Evolutionary conservation across 75 land plant genomes (phyloP), one percentile per base, ranked within the genome.

Genomic region (Picea sitchensis): DNA sequence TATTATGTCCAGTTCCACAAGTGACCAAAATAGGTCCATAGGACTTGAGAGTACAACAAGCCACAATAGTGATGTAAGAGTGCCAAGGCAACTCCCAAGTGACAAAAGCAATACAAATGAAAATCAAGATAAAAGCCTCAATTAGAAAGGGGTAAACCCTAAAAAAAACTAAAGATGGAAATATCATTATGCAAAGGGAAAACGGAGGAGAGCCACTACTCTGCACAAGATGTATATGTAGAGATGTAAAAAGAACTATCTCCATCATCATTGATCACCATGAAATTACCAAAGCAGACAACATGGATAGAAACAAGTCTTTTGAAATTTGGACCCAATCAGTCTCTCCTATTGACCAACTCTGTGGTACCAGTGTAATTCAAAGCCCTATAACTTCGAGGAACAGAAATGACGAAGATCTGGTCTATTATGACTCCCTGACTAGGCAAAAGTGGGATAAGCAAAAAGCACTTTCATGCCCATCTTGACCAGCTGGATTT

Each of bases 221-320:
- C 47, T 44, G 47, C 5, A 5, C 47, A 2, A 44, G 47, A 44
- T 44, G 47, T 44, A 44, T 44, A 44, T 44, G 5, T 44, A 44
- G 47, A 4, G 47, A 47, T 47, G 51, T 5, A 47, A 47, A 47
- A 47, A 8, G 51, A 47, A 47, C 51, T 47, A 47, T 47, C 51
- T 47, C 51, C 51, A 47, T 47, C 51, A 47, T 47, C 8, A 0
- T 47, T 0, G 51, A 47, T 47, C 51, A 47, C 51, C 8, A 47
- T 47, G 0, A 47, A 47, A 5, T 47, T 47, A 47, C 51, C 51
- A 47, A 47, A 5, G 51, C 69, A 58, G 14, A 44, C 85, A 30
- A 86, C 79, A 32, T 80, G 85, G 87, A 69, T 83, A 30, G 83
- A 81, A 59, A 86, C 87, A 32, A 82, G 79, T 17, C 64, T 86